Base-by-base conservation (phyloP, 225 moss, liverwort and hornwort species). In the Sphagnum tenellum region DNA sequence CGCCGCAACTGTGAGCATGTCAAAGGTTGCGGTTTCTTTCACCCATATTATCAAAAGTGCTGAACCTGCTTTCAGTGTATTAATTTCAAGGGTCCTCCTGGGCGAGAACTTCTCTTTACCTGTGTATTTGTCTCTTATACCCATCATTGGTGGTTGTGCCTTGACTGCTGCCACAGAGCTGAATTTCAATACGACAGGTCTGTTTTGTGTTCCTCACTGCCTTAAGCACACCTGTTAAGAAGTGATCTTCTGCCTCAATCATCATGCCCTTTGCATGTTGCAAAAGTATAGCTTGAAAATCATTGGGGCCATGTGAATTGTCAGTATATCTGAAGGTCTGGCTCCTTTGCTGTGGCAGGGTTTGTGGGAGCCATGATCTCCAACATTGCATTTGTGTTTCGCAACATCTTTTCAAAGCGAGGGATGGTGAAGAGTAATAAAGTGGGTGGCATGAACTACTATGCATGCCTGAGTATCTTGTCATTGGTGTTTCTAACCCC, bases 1-100 rank as follows among this genome's bases (percentile, higher is more conserved):
- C 60, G 96, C 96, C 62, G 96, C 96, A 59, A 92, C 92, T 4
- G 89, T 98, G 72, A 92, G 92, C 67, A 92, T 98, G 92, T 93
- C 96, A 52, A 67, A 67, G 47, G 66, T 67, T 44, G 66, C 66
- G 8, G 66, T 67, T 44, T 67, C 66, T 54, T 67, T 67, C 66
- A 67, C 66, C 14, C 66, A 67, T 12, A 47, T 67, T 55, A 56
- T 67, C 66, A 67, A 67, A 45, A 54, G 53, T n/a, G 66, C 66
- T 12, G 66, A 67, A 54, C 66, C 66, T 12, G 66, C 56, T 44
- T 67, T 67, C 66, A 54, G 53, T 5, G 66, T 67, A 8, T 12
- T 55, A 6, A 54, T 67, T 54, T 67, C 66, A 46, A 82, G 92
- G 44, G 54, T 54, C 55, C 4, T 67, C 12, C 9, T 67, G 3